Evolutionary conservation across 1,284 basidiomycete genomes (phyloP).

Genomic region (Melampsora americana): DNA sequence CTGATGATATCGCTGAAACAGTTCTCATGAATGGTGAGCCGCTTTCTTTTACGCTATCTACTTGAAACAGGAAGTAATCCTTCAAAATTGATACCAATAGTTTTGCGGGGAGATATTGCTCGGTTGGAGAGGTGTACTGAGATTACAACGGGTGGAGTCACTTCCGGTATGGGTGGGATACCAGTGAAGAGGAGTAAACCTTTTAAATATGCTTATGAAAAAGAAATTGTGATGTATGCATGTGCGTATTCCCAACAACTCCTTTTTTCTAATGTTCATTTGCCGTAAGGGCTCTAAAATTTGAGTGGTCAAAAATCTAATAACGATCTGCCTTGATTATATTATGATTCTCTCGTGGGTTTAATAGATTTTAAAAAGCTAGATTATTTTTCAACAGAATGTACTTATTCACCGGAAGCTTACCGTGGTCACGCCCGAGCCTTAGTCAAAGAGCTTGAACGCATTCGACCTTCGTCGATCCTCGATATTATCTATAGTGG

Average conservation of each 20-base stretch:
- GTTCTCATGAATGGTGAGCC: conserved; percentile 89
- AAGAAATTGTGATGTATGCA: conserved; percentile 90
- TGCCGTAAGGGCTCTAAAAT: no score
- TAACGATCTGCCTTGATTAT: no score
- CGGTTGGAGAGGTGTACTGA: conserved; percentile 87
- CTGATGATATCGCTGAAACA: conserved; percentile 97
- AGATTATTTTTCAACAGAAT: conserved; percentile 98
- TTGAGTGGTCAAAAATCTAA: no score
- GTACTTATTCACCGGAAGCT: conserved; percentile 91
- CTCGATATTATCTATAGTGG: conserved; percentile 96
- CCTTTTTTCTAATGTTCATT: conserved; percentile 7
- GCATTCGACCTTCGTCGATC: conserved; percentile 84
- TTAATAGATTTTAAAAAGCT: conserved; percentile 58
- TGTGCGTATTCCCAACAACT: conserved; percentile 53
- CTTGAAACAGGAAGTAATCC: no score
- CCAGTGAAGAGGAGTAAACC: conserved; percentile 96
- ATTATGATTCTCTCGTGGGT: neutral
- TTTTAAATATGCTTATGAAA: conserved; percentile 97
- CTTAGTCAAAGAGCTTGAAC: conserved; percentile 93
- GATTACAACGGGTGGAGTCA: conserved; percentile 76
- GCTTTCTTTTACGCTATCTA: neutral
- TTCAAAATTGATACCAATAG: conserved; percentile 57
- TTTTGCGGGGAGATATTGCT: conserved; percentile 95
- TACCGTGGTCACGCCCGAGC: conserved; percentile 92
- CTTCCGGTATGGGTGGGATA: conserved; percentile 62